Conservation (phyloP, 78 protist species). For the Guillardia theta region DNA sequence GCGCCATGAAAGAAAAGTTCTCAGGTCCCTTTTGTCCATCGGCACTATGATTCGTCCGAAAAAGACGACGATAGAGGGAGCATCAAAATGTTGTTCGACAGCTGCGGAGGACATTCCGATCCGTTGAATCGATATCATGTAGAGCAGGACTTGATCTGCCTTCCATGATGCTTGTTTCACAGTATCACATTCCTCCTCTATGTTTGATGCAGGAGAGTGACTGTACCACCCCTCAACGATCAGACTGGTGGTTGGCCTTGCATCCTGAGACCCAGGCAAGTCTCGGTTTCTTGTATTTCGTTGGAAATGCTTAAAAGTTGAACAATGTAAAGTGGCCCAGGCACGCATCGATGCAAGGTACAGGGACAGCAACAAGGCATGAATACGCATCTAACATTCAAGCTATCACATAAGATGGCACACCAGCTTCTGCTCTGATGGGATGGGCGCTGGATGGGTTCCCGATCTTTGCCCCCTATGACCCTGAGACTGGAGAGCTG, state of each 20-base stretch:
- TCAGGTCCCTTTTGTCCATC: too few species aligned
- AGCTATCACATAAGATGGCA: too few species aligned
- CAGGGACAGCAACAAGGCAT: too few species aligned
- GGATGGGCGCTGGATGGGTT: neutral
- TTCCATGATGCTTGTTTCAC: too few species aligned
- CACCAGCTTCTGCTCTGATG: neutral
- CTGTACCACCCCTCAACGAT: neutral
- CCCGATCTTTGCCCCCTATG: neutral
- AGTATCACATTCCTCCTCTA: neutral
- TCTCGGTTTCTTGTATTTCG: too few species aligned
- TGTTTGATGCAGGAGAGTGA: neutral
- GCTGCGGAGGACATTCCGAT: neutral
- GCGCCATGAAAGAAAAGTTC: too few species aligned
- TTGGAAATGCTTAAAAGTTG: too few species aligned
- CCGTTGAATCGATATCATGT: neutral
- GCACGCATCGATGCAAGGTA: neutral
- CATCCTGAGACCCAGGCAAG: neutral
- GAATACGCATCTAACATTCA: too few species aligned
- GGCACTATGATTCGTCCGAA: too few species aligned
- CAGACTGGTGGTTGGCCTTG: neutral
- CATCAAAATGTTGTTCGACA: neutral
- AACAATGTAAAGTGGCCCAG: too few species aligned
- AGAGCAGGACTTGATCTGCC: too few species aligned
- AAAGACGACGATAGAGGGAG: too few species aligned
- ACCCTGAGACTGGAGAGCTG: neutral